These are phyloP conservation scores for Bacidia gigantensis DNA, from an alignment of 495 filamentous ascomycete genomes.

Conservation along the genomic window DNA sequence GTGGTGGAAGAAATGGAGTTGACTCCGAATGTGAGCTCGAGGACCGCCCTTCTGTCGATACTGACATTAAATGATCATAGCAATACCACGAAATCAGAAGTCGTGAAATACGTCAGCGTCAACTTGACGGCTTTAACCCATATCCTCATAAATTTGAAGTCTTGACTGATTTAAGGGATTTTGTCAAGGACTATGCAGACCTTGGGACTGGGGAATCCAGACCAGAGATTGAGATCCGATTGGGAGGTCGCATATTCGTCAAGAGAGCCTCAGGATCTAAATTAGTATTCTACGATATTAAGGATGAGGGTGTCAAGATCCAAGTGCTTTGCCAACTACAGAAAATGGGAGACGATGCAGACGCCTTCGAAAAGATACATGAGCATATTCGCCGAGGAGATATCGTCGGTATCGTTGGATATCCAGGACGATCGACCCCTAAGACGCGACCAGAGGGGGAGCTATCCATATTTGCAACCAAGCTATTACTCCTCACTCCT, in stretches of 20 bases:
- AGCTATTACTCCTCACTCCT: constrained; percentile 73
- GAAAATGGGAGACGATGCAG: constrained; percentile 40
- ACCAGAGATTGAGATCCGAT: constrained; percentile 53
- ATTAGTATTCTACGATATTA: constrained; percentile 87
- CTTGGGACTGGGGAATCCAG: constrained; percentile 77
- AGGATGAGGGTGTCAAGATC: constrained; percentile 66
- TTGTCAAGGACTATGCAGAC: constrained; percentile 55
- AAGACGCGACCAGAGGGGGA: constrained; percentile 80
- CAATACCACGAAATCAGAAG: constrained; percentile 98
- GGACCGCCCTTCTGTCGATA: neutral
- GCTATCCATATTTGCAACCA: constrained; percentile 81
- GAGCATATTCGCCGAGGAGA: constrained; percentile 82
- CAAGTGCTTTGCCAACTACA: constrained; percentile 89
- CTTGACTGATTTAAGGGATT: constrained; percentile 62
- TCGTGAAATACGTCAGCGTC: constrained; percentile 66
- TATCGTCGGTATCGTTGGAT: constrained; percentile 78
- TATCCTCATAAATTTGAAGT: constrained; percentile 97
- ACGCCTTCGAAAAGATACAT: constrained; percentile 72
- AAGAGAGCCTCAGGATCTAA: constrained; percentile 72
- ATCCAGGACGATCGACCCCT: constrained; percentile 76
- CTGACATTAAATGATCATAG: constrained; percentile 26
- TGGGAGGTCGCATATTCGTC: constrained; percentile 80
- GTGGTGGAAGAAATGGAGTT: constrained; percentile 59
- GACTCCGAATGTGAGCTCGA: constrained; percentile 65
- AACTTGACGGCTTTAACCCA: constrained; percentile 68